Conservation (phyloP, 805 yeast species). For the Pichia insulana region DNA sequence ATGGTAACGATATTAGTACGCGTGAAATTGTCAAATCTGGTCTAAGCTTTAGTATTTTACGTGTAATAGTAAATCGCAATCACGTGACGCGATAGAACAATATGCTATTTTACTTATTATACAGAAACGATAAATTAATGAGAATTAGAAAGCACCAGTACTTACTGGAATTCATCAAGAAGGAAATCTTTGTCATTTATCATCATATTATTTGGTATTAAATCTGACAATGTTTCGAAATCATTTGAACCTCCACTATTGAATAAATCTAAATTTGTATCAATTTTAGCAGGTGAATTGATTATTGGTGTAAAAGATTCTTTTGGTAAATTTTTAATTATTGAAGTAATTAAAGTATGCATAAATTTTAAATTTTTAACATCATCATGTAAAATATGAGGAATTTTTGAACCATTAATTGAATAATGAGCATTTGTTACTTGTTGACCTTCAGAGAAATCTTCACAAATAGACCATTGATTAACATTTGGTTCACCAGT, state of each 20-base stretch:
- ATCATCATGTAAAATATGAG: constrained; percentile 61
- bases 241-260: background rate
- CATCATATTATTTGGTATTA: background rate
- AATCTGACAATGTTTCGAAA: background rate
- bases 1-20: too few species aligned
- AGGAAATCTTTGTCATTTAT: background rate
- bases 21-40: too few species aligned
- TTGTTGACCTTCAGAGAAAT: constrained; percentile 77
- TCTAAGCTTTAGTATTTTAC: too few species aligned
- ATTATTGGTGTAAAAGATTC: constrained; percentile 28
- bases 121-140: too few species aligned
- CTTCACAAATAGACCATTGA: constrained; percentile 78
- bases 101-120: too few species aligned
- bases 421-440: constrained; percentile 57
- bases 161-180: background rate
- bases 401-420: constrained; percentile 51
- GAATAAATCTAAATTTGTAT: background rate
- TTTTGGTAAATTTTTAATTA: constrained; percentile 20
- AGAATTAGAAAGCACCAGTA: too few species aligned
- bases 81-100: too few species aligned
- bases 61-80: too few species aligned
- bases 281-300: constrained; percentile 19
- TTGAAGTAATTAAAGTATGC: constrained; percentile 25
- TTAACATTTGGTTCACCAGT: constrained; percentile 40
- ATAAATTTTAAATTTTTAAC: constrained; percentile 26